Evolutionary conservation across 805 yeast genomes (phyloP).

Genomic region (Zygoascus tannicola): DNA sequence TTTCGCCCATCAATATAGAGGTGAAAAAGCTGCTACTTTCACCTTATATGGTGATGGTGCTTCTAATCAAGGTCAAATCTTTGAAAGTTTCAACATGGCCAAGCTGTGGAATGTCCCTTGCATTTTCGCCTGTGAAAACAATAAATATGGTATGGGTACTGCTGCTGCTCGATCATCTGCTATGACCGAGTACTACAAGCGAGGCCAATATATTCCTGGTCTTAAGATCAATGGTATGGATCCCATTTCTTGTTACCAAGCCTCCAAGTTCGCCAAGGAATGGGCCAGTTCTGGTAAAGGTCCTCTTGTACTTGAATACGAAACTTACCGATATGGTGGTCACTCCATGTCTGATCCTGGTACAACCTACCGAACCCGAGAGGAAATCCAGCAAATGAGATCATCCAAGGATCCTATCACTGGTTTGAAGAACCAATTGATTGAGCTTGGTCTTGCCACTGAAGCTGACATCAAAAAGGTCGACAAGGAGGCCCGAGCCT

Average conservation of each 20-base stretch:
- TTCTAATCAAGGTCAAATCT: conserved; percentile 98
- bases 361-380: conserved; percentile 99
- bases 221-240: conserved; percentile 98
- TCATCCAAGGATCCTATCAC: conserved; percentile 96
- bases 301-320: conserved; percentile 91
- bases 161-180: conserved; percentile 96
- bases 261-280: conserved; percentile 93
- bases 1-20: conserved; percentile 95
- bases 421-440: conserved; percentile 79
- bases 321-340: conserved; percentile 99
- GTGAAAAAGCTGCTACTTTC: conserved; percentile 59
- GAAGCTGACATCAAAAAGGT: conserved; percentile 91
- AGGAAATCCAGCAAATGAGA: conserved; percentile 99
- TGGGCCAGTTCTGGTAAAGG: conserved; percentile 92
- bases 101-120: conserved; percentile 96
- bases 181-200: conserved; percentile 90
- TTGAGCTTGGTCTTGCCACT: conserved; percentile 77
- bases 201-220: conserved; percentile 99
- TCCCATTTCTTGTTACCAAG: conserved; percentile 88
- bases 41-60: conserved; percentile 98
- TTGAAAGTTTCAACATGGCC: conserved; percentile 98
- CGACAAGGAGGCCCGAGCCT: conserved; percentile 93
- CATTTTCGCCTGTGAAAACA: conserved; percentile 94
- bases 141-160: conserved; percentile 99
- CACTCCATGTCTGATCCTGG: conserved; percentile 99